These are phyloP conservation scores for Leccinum sublutescens DNA, from an alignment of 768 basidiomycete genomes.

Conservation along the genomic window DNA sequence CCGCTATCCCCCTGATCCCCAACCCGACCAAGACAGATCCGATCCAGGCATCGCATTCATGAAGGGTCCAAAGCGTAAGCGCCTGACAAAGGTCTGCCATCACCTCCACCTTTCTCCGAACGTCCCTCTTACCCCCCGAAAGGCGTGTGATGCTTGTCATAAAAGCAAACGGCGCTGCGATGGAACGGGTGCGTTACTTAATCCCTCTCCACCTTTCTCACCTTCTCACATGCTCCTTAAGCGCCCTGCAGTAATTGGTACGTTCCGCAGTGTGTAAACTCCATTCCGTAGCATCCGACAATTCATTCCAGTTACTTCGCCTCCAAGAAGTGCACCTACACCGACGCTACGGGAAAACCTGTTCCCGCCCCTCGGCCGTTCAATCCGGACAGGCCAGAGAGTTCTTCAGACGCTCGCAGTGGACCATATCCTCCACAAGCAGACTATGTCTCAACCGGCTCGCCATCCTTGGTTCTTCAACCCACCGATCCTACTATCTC, in stretches of 20 bases:
- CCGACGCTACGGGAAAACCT: slow-evolving; percentile 73
- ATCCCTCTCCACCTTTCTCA: slow-evolving; percentile 2
- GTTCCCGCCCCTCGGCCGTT: slow-evolving; percentile 67
- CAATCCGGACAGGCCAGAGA: slow-evolving; percentile 40
- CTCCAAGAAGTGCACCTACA: slow-evolving; percentile 78
- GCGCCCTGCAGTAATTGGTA: slow-evolving; percentile 84
- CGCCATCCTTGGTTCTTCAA: slow-evolving; percentile 16
- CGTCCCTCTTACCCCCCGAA: slow-evolving; percentile 9
- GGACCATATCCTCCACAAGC: slow-evolving; percentile 15
- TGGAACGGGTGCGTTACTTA: slow-evolving; percentile 59
- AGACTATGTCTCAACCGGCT: slow-evolving; percentile 12
- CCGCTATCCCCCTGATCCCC: slow-evolving; percentile 20
- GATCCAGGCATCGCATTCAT: slow-evolving; percentile 42
- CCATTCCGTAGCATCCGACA: slow-evolving; percentile 3
- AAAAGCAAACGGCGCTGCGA: slow-evolving; percentile 84
- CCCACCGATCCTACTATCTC: slow-evolving; percentile 13
- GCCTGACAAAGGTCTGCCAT: slow-evolving; percentile 46
- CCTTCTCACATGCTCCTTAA: slow-evolving; percentile 27
- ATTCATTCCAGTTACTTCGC: slow-evolving; percentile 62
- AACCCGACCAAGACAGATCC: slow-evolving; percentile 27
- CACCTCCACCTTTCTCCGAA: not conserved
- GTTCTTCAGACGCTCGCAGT: slow-evolving; percentile 26
- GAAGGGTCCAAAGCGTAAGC: slow-evolving; percentile 53
- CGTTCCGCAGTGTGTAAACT: slow-evolving; percentile 14
- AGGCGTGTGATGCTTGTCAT: slow-evolving; percentile 82